Percentiles rank a stretch among this genome's conserved stretches.
These are phyloP conservation scores for Arabidopsis arenosa DNA, from an alignment of 345 rosid genomes.

Conservation along the genomic window DNA sequence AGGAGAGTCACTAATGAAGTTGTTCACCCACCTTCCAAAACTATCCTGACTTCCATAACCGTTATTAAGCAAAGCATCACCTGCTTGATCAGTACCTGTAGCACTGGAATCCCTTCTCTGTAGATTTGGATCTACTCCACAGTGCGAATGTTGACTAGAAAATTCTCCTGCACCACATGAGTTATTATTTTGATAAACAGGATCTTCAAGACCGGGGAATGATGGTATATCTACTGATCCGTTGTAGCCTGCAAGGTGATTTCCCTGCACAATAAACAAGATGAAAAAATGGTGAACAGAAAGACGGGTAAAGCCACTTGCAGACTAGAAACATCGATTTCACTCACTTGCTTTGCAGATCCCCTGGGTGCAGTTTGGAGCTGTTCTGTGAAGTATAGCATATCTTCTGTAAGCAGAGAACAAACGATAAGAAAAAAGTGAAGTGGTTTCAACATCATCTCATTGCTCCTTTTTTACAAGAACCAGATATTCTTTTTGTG, in stretches of 20 bases:
- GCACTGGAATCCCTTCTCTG: slow-evolving; percentile 47
- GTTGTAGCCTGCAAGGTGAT: slow-evolving; percentile 37
- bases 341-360: slow-evolving; percentile 59
- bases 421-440: slow-evolving; percentile 5
- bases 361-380: slow-evolving; percentile 50
- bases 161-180: slow-evolving; percentile 45
- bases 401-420: slow-evolving; percentile 53
- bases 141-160: slow-evolving; percentile 43
- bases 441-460: slow-evolving; percentile 20
- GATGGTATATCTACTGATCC: slow-evolving; percentile 33
- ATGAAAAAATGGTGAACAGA: slow-evolving; percentile 13
- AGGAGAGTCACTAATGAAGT: slow-evolving; percentile 59
- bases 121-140: slow-evolving; percentile 37
- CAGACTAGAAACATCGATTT: slow-evolving; percentile 1
- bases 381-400: slow-evolving; percentile 53
- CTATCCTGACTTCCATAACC: slow-evolving; percentile 84
- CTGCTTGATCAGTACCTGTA: slow-evolving; percentile 47
- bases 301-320: slow-evolving; percentile 25
- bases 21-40: slow-evolving; percentile 87
- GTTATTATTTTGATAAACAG: slow-evolving; percentile 40
- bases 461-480: not conserved
- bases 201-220: slow-evolving; percentile 34
- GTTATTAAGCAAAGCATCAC: slow-evolving; percentile 47
- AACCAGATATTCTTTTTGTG: not conserved
- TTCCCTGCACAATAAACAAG: slow-evolving; percentile 39